Evolutionary conservation across 2,329 filamentous ascomycete genomes (phyloP), one percentile per base, ranked within the genome.

Genomic region (Claviceps pusilla): DNA sequence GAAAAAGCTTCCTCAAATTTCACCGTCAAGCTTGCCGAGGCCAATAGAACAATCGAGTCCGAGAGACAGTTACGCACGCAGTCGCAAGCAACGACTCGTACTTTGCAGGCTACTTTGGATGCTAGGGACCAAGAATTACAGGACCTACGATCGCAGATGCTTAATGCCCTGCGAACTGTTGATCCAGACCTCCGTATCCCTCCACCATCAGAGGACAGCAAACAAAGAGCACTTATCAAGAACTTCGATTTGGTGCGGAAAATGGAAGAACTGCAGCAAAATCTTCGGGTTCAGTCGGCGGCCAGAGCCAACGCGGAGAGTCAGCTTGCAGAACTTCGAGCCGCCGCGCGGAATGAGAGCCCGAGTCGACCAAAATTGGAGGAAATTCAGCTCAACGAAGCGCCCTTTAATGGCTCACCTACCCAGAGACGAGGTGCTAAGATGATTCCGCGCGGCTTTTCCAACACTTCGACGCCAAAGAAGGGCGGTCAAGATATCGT

Each of bases 231-330:
- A 70, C 82, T 69, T 76, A 86, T 76, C 74, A 84, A 73, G 74
- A 89, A 75, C 71, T 95, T 94, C 57, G 85, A 95, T 62, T 76
- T 97, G 47, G 87, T 88, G 12, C 83, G 89, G 59, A 88, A 93
- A 65, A 78, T 97, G 7, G 89, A 96, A 62, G 82, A 89, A 53
- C 77, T 90, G n/a, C 89, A 95, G 62, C 86, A 91, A 64, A 89
- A 89, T 57, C 77, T 97, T 35, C 83, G 88, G 29, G 80, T 95
- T 28, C 87, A 93, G 54, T 84, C 83, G 14, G 87, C 93, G 59
- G 89, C 84, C 50, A 85, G 89, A 58, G 76, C 79, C 35, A 87
- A 88, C 60, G 89, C 90, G 6, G 93, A 97, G 69, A 77, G 79
- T 24, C 89, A 96, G 65, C 71, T 97, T 43, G 77, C 81, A 3